These are phyloP conservation scores for Ophiostoma piceae DNA, from an alignment of 2,329 filamentous ascomycete genomes.

Conservation along the genomic window DNA sequence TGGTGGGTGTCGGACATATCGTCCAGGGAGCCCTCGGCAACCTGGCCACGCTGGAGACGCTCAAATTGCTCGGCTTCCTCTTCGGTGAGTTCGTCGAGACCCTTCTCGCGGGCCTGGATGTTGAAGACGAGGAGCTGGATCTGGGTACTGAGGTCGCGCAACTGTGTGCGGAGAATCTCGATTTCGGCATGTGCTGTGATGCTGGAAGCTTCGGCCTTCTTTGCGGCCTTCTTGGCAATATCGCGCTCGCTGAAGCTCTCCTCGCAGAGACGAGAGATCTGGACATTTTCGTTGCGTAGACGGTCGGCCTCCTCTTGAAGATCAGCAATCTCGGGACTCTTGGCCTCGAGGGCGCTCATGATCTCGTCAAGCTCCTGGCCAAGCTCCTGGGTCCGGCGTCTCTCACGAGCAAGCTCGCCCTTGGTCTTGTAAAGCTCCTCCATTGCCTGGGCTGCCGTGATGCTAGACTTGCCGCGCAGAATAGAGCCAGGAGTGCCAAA, in stretches of 20 bases:
- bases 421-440: slow-evolving; percentile 64
- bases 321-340: slow-evolving; percentile 83
- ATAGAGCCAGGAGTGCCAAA: slow-evolving; percentile 57
- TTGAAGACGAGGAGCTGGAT: slow-evolving; percentile 88
- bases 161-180: slow-evolving; percentile 75
- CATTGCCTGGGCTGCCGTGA: slow-evolving; percentile 58
- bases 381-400: slow-evolving; percentile 68
- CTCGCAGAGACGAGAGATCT: slow-evolving; percentile 80
- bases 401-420: slow-evolving; percentile 66
- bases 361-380: slow-evolving; percentile 77
- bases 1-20: slow-evolving; percentile 79
- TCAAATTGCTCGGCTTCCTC: slow-evolving; percentile 72
- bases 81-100: slow-evolving; percentile 62
- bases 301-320: slow-evolving; percentile 74
- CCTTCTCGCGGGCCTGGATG: slow-evolving; percentile 74
- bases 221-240: slow-evolving; percentile 66
- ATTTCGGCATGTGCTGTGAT: slow-evolving; percentile 60
- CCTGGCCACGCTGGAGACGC: slow-evolving; percentile 68
- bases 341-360: slow-evolving; percentile 76
- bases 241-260: slow-evolving; percentile 78
- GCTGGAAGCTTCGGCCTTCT: slow-evolving; percentile 72
- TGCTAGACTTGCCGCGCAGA: slow-evolving; percentile 47
- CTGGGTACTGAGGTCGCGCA: slow-evolving; percentile 84
- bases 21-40: slow-evolving; percentile 63
- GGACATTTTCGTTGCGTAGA: slow-evolving; percentile 71